phyloP scores from a whole-genome alignment of 805 yeast species.

The Barnettozyma sp. region DNA sequence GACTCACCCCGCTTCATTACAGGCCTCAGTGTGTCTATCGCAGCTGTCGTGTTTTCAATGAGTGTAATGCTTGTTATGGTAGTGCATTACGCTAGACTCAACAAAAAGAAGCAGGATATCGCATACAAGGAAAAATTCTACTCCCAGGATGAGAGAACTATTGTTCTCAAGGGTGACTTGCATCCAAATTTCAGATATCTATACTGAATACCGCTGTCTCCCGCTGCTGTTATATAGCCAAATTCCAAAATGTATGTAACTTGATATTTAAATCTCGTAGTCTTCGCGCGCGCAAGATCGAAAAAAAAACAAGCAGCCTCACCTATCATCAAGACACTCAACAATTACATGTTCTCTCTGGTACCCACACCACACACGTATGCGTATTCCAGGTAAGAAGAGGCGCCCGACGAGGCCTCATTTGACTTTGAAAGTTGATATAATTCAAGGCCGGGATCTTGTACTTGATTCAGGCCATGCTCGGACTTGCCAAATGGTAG shows the following conservation, averaged over 20 bases:
- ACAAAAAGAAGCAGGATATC: conserved; percentile 30
- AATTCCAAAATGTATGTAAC: too few relatives aligned
- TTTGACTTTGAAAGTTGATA: conserved; percentile 17
- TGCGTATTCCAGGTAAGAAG: conserved; percentile 1
- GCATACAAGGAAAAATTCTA: conserved; percentile 28
- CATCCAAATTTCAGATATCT: conserved; percentile 42
- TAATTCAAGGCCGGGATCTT: conserved; percentile 20
- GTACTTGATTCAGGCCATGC: conserved; percentile 13
- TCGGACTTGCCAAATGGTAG: conserved; percentile 13
- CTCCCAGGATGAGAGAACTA: conserved; percentile 27
- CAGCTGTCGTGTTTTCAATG: conserved; percentile 37
- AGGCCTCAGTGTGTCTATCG: conserved; percentile 38
- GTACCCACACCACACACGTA: background rate
- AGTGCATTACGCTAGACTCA: conserved; percentile 26
- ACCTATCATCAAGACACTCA: background rate
- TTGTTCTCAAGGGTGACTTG: conserved; percentile 32
- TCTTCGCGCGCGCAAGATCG: too few relatives aligned
- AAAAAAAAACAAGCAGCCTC: conserved; percentile 1
- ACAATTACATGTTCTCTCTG: background rate
- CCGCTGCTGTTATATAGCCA: too few relatives aligned
- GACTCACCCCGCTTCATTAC: conserved; percentile 36
- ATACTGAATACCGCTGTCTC: conserved; percentile 28
- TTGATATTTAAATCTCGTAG: too few relatives aligned
- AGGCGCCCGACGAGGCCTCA: background rate
- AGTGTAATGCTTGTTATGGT: conserved; percentile 29